Conservation (phyloP, 345 rosid species). For the Erodium maritimum region DNA sequence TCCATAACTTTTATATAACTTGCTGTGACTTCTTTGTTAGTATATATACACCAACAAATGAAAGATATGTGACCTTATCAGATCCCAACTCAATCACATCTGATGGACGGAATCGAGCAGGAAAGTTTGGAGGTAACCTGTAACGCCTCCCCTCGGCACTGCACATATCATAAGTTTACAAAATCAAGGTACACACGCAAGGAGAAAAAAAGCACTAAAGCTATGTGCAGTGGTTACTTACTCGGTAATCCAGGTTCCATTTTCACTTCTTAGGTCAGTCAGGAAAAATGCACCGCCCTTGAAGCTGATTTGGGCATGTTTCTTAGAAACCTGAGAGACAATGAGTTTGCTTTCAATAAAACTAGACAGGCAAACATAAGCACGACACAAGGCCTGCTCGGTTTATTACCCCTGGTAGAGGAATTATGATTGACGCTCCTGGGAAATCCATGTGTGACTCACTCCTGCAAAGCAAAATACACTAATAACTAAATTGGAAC, state of each 20-base stretch:
- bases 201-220: not conserved
- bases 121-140: constrained; percentile 40
- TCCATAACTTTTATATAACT: not conserved
- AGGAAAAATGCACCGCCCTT: constrained; percentile 66
- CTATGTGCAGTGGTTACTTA: constrained; percentile 23
- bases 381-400: not conserved
- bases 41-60: too few relatives aligned
- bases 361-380: not conserved
- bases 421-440: constrained; percentile 44
- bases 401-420: constrained; percentile 43
- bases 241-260: constrained; percentile 68
- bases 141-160: constrained; percentile 54
- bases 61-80: constrained; percentile 14
- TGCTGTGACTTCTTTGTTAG: not conserved
- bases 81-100: constrained; percentile 60
- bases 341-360: not conserved
- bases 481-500: not conserved
- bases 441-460: constrained; percentile 32
- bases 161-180: constrained; percentile 13
- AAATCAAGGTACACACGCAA: not conserved
- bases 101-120: constrained; percentile 44
- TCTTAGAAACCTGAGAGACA: constrained; percentile 46
- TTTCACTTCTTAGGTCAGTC: constrained; percentile 54
- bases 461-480: constrained; percentile 37
- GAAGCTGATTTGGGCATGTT: constrained; percentile 63